Conservation (phyloP, 805 yeast genomes). For the Candida patagonica region DNA sequence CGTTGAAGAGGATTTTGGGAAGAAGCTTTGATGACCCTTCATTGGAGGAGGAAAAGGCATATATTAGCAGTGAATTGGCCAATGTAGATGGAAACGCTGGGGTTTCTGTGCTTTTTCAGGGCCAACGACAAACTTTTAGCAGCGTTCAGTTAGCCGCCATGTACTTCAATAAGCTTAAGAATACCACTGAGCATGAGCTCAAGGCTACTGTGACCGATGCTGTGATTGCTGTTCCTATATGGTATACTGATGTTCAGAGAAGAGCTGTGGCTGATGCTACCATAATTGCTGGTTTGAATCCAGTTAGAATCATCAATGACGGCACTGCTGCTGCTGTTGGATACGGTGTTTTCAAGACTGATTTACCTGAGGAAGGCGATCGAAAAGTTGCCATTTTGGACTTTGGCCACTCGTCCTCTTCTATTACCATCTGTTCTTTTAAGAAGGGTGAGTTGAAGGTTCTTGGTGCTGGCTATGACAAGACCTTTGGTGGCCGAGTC, state of each 20-base stretch:
- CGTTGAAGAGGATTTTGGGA: constrained; percentile 88
- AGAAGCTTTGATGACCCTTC: constrained; percentile 68
- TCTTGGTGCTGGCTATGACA: constrained; percentile 85
- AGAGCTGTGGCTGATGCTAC: constrained; percentile 95
- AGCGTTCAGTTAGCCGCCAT: constrained; percentile 89
- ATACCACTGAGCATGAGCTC: constrained; percentile 70
- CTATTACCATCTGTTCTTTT: constrained; percentile 81
- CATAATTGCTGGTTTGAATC: constrained; percentile 91
- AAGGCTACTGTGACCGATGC: constrained; percentile 77
- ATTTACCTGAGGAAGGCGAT: constrained; percentile 89
- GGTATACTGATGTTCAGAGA: constrained; percentile 97
- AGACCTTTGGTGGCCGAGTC: constrained; percentile 97
- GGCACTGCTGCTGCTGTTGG: constrained; percentile 98
- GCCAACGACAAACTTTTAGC: constrained; percentile 68
- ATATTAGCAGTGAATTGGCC: constrained; percentile 61
- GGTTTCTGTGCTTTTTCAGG: constrained; percentile 76
- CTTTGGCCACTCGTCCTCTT: constrained; percentile 93
- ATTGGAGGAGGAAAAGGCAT: constrained; percentile 62
- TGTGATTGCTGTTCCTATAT: constrained; percentile 89
- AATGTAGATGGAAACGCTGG: constrained; percentile 68
- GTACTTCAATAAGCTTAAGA: constrained; percentile 88
- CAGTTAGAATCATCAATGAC: constrained; percentile 96
- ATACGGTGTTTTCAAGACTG: constrained; percentile 97
- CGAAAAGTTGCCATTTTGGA: constrained; percentile 89
- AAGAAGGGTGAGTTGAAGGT: constrained; percentile 95